These are phyloP conservation scores for Quercus phellos DNA, from an alignment of 331 rosid species.

Conservation along the genomic window DNA sequence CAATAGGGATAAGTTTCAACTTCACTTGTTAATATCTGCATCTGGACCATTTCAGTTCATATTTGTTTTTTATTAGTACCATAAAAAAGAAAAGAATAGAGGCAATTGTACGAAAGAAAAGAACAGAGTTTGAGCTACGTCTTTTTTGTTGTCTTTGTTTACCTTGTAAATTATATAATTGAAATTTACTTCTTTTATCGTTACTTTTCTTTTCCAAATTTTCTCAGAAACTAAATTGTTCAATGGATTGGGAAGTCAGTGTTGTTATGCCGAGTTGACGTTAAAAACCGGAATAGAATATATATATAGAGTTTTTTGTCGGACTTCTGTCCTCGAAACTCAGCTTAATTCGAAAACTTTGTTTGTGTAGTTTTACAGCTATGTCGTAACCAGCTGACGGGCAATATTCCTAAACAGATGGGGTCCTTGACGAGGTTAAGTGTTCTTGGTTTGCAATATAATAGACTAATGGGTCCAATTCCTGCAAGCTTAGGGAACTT, in stretches of 20 bases:
- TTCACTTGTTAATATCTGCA: neutral
- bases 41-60: neutral
- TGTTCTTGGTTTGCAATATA: constrained; percentile 68
- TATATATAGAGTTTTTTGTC: neutral
- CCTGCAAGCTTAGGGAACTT: constrained; percentile 63
- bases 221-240: neutral
- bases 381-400: constrained; percentile 71
- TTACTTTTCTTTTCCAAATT: neutral
- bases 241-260: neutral
- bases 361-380: constrained; percentile 59
- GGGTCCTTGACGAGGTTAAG: constrained; percentile 61
- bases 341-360: neutral
- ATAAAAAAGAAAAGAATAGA: no score
- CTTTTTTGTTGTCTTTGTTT: neutral
- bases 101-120: neutral
- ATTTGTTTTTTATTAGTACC: neutral
- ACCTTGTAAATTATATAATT: neutral
- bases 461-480: constrained; percentile 56
- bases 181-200: neutral
- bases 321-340: constrained; percentile 2
- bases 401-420: constrained; percentile 58
- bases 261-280: neutral
- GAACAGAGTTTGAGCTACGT: neutral
- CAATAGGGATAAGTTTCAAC: neutral
- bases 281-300: neutral